phyloP scores from a whole-genome alignment of 345 rosid species.

The Crucihimalaya himalaica region DNA sequence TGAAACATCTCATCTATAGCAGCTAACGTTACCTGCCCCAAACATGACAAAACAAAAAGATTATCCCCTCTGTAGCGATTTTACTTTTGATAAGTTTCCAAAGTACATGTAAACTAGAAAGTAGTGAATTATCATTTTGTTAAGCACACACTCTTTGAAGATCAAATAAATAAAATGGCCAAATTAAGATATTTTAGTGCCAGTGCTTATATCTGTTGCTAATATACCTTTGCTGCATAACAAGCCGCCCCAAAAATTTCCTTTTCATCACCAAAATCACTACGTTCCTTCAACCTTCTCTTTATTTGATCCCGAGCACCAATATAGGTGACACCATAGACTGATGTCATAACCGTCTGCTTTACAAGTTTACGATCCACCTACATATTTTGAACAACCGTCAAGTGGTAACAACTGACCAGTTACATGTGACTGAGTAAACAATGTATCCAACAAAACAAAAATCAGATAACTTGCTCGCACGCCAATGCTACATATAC shows the following conservation, averaged over 20 bases:
- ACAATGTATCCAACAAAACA: conserved; percentile 17
- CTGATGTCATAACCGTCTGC: conserved; percentile 99
- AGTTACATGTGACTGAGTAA: conserved; percentile 26
- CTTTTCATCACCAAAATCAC: conserved; percentile 53
- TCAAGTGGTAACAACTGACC: conserved; percentile 32
- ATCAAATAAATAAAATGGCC: neutral
- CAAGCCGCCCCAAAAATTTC: conserved; percentile 72
- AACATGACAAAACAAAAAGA: conserved; percentile 31
- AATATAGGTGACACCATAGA: conserved; percentile 91
- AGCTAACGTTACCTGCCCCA: conserved; percentile 70
- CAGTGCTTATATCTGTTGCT: conserved; percentile 8
- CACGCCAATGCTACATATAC: conserved; percentile 14
- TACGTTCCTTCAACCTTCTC: conserved; percentile 93
- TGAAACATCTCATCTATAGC: conserved; percentile 96
- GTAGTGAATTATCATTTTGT: conserved; percentile 1
- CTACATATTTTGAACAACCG: conserved; percentile 47
- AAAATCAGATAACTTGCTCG: conserved; percentile 19
- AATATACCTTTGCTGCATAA: conserved; percentile 92
- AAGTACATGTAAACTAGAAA: neutral
- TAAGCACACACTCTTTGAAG: neutral
- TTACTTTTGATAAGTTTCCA: conserved; percentile 9
- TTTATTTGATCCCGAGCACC: conserved; percentile 98
- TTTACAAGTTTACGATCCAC: conserved; percentile 98
- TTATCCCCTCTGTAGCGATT: conserved; percentile 6
- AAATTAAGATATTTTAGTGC: conserved; percentile 6